Evolutionary conservation across 495 filamentous ascomycete species (phyloP), one percentile per base, ranked within the genome.

Genomic region (Penicillium manginii): DNA sequence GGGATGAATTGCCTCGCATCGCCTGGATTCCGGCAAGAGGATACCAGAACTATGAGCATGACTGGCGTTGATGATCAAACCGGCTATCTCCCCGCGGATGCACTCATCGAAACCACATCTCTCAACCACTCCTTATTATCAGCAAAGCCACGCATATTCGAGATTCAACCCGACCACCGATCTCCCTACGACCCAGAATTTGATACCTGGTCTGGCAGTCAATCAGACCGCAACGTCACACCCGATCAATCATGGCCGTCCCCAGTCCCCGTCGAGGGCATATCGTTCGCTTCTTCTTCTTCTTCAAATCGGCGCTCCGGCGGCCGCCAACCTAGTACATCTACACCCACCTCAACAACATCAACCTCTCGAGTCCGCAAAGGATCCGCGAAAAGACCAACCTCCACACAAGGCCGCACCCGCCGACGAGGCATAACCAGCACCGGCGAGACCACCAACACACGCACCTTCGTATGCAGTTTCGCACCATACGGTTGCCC

Each of bases 401-500:
- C 57, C 7, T 54, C 62, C 21, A 51, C 40, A 21, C 10, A 56
- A 35, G 60, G 51, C 31, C 52, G 64, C 21, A 65, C 23, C 39
- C 50, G 56, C 3, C 59, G 51, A 1, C 65, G 42, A 8, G 50
- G 42, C 19, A 47, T n/a, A 26, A 40, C 59, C 4, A 50, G 35
- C 32, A 66, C 67, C 52, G 52, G 55, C 19, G 42, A 60, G 21
- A 53, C 62, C 2, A 50, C 52, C 1, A 78, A 85, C 52, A 81
- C 78, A 2, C 86, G 90, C 3, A 86, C 88, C 0, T 97, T 93
- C 70, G 74, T 80, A 48, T 98, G 93, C 76, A 87, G 88, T 57
- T 93, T 97, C 74, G 72, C 84, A 12, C 86, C 84, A 53, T 96
- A 93, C 57, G 90, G 88, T n/a, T 98, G 94, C 69, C 70, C 70